Evolutionary conservation across 371 early-diverging fungal species (phyloP).

Genomic region (Mortierella sp.): DNA sequence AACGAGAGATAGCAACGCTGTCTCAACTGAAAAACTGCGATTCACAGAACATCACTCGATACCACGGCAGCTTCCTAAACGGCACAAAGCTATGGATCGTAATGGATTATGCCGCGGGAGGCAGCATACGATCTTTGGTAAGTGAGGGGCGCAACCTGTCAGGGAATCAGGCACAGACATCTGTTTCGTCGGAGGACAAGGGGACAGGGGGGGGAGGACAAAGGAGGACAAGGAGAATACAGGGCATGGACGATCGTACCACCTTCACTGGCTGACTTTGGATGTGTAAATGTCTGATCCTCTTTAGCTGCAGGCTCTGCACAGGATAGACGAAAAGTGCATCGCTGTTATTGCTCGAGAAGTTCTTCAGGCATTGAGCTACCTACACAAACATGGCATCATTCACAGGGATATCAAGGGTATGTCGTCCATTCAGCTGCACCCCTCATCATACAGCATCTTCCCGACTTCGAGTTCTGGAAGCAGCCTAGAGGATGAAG

Average conservation of each 20-base stretch:
- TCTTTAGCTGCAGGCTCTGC: slow-evolving; percentile 36
- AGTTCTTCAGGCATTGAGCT: slow-evolving; percentile 87
- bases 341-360: slow-evolving; percentile 90
- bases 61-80: slow-evolving; percentile 91
- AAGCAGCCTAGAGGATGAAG: neutral
- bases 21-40: slow-evolving; percentile 84
- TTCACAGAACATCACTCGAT: slow-evolving; percentile 92
- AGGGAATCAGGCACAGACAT: neutral
- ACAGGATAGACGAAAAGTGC: slow-evolving; percentile 87
- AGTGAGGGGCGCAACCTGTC: slow-evolving; percentile 56
- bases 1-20: slow-evolving; percentile 91
- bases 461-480: too few relatives aligned
- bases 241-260: neutral
- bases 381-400: slow-evolving; percentile 93
- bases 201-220: neutral
- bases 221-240: neutral
- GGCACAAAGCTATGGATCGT: slow-evolving; percentile 97
- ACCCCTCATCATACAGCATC: too few relatives aligned
- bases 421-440: slow-evolving; percentile 28
- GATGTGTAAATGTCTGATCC: neutral
- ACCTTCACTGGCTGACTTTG: neutral
- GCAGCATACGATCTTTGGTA: slow-evolving; percentile 88
- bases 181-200: slow-evolving; percentile 7
- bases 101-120: slow-evolving; percentile 98
- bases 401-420: slow-evolving; percentile 98